These are phyloP conservation scores for Ophiocordyceps robertsii DNA, from an alignment of 2,329 filamentous ascomycete species.

Conservation along the genomic window DNA sequence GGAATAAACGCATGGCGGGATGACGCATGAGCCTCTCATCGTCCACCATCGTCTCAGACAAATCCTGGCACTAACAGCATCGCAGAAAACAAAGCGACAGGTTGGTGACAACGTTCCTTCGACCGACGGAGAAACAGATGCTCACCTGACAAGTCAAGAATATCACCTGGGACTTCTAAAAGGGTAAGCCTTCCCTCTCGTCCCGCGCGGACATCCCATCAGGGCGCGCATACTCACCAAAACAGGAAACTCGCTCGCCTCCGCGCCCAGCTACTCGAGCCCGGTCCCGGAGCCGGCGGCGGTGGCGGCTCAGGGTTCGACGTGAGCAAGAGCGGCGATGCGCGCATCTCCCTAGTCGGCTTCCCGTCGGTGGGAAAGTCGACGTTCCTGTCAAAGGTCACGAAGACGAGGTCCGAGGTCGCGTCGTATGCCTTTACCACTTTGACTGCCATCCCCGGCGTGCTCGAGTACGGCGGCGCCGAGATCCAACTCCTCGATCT, in stretches of 20 bases:
- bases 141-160: conserved; percentile 40
- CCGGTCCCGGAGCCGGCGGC: conserved; percentile 62
- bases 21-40: neutral
- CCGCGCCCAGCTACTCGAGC: conserved; percentile 87
- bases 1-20: too few species aligned
- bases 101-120: conserved; percentile 29
- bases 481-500: conserved; percentile 97
- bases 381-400: conserved; percentile 97
- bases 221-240: conserved; percentile 4
- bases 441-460: conserved; percentile 90
- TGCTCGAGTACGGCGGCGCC: conserved; percentile 92
- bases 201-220: neutral
- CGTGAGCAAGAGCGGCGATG: conserved; percentile 92
- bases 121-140: neutral
- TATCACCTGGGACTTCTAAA: conserved; percentile 97
- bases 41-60: neutral
- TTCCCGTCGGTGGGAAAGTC: conserved; percentile 98
- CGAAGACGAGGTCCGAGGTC: conserved; percentile 92
- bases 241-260: conserved; percentile 85
- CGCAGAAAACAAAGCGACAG: conserved; percentile 95
- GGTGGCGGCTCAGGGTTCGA: conserved; percentile 78
- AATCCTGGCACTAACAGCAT: conserved; percentile 13
- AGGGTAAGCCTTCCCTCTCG: conserved; percentile 46
- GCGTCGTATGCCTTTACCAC: conserved; percentile 97
- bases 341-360: conserved; percentile 92